Evolutionary conservation across 1,284 basidiomycete genomes (phyloP), one percentile per base, ranked within the genome.

Genomic region (Stereum hirsutum): DNA sequence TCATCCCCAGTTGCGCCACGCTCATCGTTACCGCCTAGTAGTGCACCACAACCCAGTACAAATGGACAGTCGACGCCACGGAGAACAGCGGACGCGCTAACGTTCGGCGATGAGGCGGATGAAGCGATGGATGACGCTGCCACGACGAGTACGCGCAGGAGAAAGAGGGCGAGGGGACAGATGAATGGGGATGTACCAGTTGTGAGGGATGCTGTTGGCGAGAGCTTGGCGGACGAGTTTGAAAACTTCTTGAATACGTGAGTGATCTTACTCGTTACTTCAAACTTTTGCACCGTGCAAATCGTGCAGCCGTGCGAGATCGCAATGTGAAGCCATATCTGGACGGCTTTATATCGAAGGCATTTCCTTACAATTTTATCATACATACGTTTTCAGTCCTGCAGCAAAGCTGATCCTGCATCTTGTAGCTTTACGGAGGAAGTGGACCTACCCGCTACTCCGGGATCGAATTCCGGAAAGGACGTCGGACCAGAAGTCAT

Each of bases 151-250:
- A 62, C 66, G 31, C 68, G 66, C 46, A 65, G 73, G 42, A 65
- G 69, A 44, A 66, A 66, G 43, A 67, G 70, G 2, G 68, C 69
- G 45, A 68, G 44, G 5, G 44, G 68, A 20, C 75, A 76, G 51
- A 62, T 63, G 11, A 72, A 72, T 43, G 74, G 68, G 5, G 79
- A 90, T 52, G 76, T 94, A 1, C 88, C 91, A 1, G 67, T 89
- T 39, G 92, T 98, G 1, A 85, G 83, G 52, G 95, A 98, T 62
- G 79, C 85, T 31, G 91, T 95, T 11, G 93, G 93, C 41, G 93
- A 97, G 63, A 89, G 86, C 54, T 88, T 98, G 3, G 81, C 85
- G 47, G 89, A 93, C 57, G 84, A 83, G 52, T 97, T 98, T 57
- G 84, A 89, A 58, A 76, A 78, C 5, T 98, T 99, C 63, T 64